Base-by-base conservation (phyloP, 75 land plant genomes). In the Ceratopteris richardii region DNA sequence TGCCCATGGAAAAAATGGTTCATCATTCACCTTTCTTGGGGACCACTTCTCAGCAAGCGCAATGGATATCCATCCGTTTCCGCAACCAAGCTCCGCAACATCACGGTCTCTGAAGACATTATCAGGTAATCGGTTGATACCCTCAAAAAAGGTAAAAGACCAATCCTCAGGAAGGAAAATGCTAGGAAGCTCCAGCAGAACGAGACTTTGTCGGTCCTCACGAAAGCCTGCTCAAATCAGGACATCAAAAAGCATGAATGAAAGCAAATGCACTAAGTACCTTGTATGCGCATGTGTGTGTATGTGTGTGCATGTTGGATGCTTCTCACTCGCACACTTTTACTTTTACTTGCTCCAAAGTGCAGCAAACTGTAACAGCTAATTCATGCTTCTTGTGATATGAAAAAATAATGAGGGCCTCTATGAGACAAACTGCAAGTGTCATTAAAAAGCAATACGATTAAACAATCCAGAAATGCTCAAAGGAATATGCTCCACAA, bases 11-110 rank as follows among this genome's bases (percentile, higher is more conserved):
- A 9, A 40, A 40, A 40, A 40, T 31, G 57, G 51, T 30, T n/a
- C n/a, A n/a, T n/a, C n/a, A n/a, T n/a, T n/a, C 54, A 80, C 98
- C 91, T 89, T 94, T 22, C 62, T 61, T 48, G 98, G 98, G 20
- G 65, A 66, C 90, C 90, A 89, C 51, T 90, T 90, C 44, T 89
- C 88, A 47, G 98, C 98, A 62, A 94, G 67, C 29, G 98, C 98
- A 65, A 94, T 94, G 46, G 98, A 78, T 58, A 94, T 87, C 98
- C 98, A 94, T 36, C 98, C 98, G 73, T 94, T 94, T 37, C 98
- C 98, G 71, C 96, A 89, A 11, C 98, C 98, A 51, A 94, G 83
- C 64, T 94, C 98, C 37, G 90, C 66, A 19, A 94, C 80, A 39
- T 86, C 82, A 57, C 77, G 77, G 54, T 89, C 96, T 78, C 69